These are phyloP conservation scores for Prunella vulgaris DNA, from an alignment of 257 asterid species.

Conservation along the genomic window DNA sequence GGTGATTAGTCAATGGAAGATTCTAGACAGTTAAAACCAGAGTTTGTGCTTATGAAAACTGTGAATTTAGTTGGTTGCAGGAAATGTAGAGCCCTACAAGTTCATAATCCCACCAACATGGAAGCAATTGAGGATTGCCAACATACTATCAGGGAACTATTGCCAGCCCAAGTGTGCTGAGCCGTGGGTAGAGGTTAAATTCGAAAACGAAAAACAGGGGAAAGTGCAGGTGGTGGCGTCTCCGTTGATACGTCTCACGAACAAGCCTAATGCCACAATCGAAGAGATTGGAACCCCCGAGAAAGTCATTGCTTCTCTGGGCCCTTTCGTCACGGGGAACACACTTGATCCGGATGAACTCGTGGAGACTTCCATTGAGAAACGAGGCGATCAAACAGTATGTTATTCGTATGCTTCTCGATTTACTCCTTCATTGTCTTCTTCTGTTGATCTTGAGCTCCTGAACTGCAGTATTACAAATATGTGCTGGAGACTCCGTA, in stretches of 20 bases:
- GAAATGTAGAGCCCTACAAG: constrained; percentile 95
- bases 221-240: constrained; percentile 90
- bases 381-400: constrained; percentile 72
- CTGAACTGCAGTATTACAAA: constrained; percentile 65
- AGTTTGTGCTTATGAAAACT: constrained; percentile 63
- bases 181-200: constrained; percentile 97
- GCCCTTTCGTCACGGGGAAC: constrained; percentile 95
- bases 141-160: constrained; percentile 90
- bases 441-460: neutral
- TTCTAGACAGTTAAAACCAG: too few species aligned
- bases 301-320: constrained; percentile 87
- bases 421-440: neutral
- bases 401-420: constrained; percentile 2
- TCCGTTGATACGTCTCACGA: constrained; percentile 84
- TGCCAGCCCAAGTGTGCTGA: constrained; percentile 99
- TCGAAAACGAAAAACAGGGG: constrained; percentile 84
- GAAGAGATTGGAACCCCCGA: constrained; percentile 94
- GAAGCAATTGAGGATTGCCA: constrained; percentile 88
- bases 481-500: constrained; percentile 88
- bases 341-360: constrained; percentile 87
- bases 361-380: constrained; percentile 64
- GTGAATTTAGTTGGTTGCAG: constrained; percentile 85
- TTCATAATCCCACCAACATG: constrained; percentile 90
- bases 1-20: too few species aligned
- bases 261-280: constrained; percentile 86